Evolutionary conservation across 305 asterid species (phyloP), one percentile per base, ranked within the genome.

Genomic region (Solanum hybrid): DNA sequence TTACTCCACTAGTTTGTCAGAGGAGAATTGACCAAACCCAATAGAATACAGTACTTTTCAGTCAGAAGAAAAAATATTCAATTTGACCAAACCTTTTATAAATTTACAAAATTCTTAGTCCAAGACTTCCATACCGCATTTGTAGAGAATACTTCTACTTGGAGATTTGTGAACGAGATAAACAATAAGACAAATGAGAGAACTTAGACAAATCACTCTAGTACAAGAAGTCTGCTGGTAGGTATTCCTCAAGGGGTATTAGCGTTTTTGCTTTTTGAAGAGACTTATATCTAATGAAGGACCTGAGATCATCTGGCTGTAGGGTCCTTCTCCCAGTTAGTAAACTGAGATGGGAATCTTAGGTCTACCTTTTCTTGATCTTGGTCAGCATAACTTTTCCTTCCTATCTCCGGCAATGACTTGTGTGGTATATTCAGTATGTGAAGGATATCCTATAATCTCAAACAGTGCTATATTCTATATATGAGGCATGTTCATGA

Each of bases 51-150:
- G 13, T 13, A 80, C 32, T 38, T 37, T 12, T 80, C 86, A 80
- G 68, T 80, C 57, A 7, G 86, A 11, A 4, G 26, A 26, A 39
- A 61, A 81, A 39, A 39, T 82, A 82, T 82, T 39, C 36, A 41
- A 84, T 45, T 45, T 51, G 22, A 45, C 75, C 29, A 57, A 84
- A 84, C 29, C 88, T 84, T 14, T 45, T 83, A 83, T 45, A 45
- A 45, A 27, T 83, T 29, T 45, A 51, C 39, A 45, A 5, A 9
- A 29, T 8, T 45, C 8, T 29, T 84, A 51, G 20, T 20, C 75
- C 88, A 84, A 84, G 75, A 84, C 88, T 29, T 45, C 73, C 88
- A 20, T 84, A 82, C 87, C 37, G 17, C 72, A 41, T 82, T 82
- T 82, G 9, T 41, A 41, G 70, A 82, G 70, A 80, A 80, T 80